Evolutionary conservation across 495 filamentous ascomycete species (phyloP), one percentile per base, ranked within the genome.

Genomic region (Aspergillus baeticus): DNA sequence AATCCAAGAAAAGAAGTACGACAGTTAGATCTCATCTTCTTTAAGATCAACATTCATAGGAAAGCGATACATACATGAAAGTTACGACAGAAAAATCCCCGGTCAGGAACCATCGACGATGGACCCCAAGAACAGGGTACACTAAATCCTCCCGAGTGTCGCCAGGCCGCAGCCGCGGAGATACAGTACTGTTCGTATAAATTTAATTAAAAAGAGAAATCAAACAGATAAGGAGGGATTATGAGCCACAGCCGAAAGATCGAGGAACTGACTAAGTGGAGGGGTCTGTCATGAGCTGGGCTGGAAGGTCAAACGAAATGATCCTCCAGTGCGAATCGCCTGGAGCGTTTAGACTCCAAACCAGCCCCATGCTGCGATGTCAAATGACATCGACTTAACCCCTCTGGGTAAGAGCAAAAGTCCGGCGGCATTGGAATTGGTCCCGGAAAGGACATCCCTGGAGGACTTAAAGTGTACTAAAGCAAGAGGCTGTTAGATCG

Each of bases 401-500:
- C 31, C 18, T 49, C 43, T 15, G 29, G 44, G 53, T 41, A 39
- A 42, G 44, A 34, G 14, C 53, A 56, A 56, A 44, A 54, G 43
- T 44, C 53, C 37, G 34, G 48, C 35, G 21, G 46, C 31, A 49
- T 11, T 48, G 26, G 15, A 18, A 48, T 48, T 37, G 21, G 34
- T 14, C 34, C 44, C 36, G 36, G 44, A 42, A 35, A 42, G 44
- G 15, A 33, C 44, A 56, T 42, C 54, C 54, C 23, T 55, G 44
- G 43, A 51, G 18, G 35, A 22, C 15, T 18, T 10, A 29, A 11
- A 17, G 36, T 17, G 36, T 17, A 13, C 31, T 35, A 21, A 39
- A 48, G 22, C 26, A 35, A 57, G 54, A 57, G 54, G 43, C 53
- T 38, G 54, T 50, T 57, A 41, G 54, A 56, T 56, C 46, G 35